These are phyloP conservation scores for Xylaria sp. DNA, from an alignment of 2,329 filamentous ascomycete genomes.

Conservation along the genomic window DNA sequence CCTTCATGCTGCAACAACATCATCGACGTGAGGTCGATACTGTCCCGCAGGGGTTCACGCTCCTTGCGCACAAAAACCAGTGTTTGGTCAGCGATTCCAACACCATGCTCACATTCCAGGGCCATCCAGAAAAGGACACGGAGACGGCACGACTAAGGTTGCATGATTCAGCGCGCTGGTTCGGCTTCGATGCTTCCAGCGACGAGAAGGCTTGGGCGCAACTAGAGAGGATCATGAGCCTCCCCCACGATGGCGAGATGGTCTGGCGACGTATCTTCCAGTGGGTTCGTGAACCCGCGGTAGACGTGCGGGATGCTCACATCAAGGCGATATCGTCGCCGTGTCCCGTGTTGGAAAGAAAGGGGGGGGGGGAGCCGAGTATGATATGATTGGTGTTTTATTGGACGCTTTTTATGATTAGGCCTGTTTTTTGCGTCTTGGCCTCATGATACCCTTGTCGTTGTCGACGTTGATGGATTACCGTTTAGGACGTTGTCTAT, in stretches of 20 bases:
- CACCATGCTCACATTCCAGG: conserved; percentile 40
- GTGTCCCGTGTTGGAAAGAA: neutral
- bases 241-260: conserved; percentile 35
- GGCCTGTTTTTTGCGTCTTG: neutral
- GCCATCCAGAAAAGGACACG: conserved; percentile 41
- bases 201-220: conserved; percentile 30
- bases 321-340: neutral
- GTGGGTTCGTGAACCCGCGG: conserved; percentile 11
- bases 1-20: conserved; percentile 35
- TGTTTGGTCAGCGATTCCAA: conserved; percentile 36
- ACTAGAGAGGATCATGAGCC: conserved; percentile 28
- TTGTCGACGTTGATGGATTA: neutral
- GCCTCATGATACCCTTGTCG: conserved; percentile 4
- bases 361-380: conserved; percentile 8
- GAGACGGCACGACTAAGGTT: conserved; percentile 37
- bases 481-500: neutral
- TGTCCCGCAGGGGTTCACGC: conserved; percentile 8
- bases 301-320: neutral
- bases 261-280: conserved; percentile 33
- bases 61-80: conserved; percentile 31
- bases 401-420: neutral
- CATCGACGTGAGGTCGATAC: conserved; percentile 37
- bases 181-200: conserved; percentile 30
- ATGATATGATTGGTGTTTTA: conserved; percentile 10
- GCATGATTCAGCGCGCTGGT: conserved; percentile 35